Evolutionary conservation across 768 basidiomycete species (phyloP).

Genomic region (Termitomyces sp.): DNA sequence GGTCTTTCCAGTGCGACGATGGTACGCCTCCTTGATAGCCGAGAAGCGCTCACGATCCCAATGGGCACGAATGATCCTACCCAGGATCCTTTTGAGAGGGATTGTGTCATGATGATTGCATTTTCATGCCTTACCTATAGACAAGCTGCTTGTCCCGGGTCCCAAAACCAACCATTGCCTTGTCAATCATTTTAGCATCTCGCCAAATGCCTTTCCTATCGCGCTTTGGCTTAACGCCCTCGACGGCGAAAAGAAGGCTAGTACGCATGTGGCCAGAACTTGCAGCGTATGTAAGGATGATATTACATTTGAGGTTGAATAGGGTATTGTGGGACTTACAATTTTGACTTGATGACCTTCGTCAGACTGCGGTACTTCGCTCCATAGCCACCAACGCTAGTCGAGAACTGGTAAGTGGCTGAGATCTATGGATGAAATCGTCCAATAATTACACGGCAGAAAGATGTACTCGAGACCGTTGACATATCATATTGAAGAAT

Average conservation of each 20-base stretch:
- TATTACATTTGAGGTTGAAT: neutral
- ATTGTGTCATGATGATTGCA: neutral
- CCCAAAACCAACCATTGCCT: slow-evolving; percentile 47
- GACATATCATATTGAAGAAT: slow-evolving; percentile 44
- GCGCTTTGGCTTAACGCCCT: slow-evolving; percentile 39
- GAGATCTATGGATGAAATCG: neutral
- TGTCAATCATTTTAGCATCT: slow-evolving; percentile 48
- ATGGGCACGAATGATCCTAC: slow-evolving; percentile 42
- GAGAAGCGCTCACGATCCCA: slow-evolving; percentile 44
- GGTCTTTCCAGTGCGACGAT: slow-evolving; percentile 34
- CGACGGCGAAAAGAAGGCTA: slow-evolving; percentile 43
- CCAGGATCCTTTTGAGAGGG: neutral
- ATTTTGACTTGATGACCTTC: slow-evolving; percentile 34
- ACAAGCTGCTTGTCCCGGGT: slow-evolving; percentile 45
- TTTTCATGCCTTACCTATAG: slow-evolving; percentile 18
- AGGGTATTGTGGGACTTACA: slow-evolving; percentile 18
- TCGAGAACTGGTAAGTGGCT: neutral
- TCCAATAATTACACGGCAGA: slow-evolving; percentile 25
- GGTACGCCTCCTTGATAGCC: slow-evolving; percentile 44
- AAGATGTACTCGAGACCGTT: slow-evolving; percentile 43
- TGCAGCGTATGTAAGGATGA: neutral
- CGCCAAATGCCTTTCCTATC: slow-evolving; percentile 44
- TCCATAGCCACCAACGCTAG: slow-evolving; percentile 25
- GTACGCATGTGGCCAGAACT: slow-evolving; percentile 39
- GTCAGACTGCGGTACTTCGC: slow-evolving; percentile 30